phyloP scores from a whole-genome alignment of 1,284 basidiomycete species.

The Hymenochaete sp. region DNA sequence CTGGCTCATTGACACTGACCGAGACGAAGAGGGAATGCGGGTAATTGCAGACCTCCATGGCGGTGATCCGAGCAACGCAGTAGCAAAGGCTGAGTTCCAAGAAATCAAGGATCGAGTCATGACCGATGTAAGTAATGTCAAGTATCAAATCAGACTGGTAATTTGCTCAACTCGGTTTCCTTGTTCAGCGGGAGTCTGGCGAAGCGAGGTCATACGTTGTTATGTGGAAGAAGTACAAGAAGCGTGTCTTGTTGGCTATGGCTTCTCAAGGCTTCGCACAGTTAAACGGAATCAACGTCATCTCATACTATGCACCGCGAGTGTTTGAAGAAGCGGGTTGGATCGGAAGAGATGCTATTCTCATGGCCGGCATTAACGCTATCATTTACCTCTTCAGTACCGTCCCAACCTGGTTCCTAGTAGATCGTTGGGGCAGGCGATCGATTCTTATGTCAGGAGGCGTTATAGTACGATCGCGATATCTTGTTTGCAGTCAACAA shows the following conservation, averaged over 20 bases:
- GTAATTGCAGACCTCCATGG: slow-evolving; percentile 91
- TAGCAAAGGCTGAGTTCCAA: slow-evolving; percentile 78
- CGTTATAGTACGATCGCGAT: slow-evolving; percentile 51
- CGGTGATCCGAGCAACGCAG: slow-evolving; percentile 63
- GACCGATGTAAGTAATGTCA: slow-evolving; percentile 55
- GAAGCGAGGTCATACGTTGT: slow-evolving; percentile 74
- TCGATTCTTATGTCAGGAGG: slow-evolving; percentile 89
- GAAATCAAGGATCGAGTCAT: slow-evolving; percentile 89
- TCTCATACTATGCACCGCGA: slow-evolving; percentile 87
- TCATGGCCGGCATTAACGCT: slow-evolving; percentile 96
- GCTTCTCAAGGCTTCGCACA: slow-evolving; percentile 95
- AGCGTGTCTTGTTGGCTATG: slow-evolving; percentile 92
- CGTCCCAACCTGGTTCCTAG: slow-evolving; percentile 87
- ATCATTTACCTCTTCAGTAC: slow-evolving; percentile 82
- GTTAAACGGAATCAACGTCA: slow-evolving; percentile 89
- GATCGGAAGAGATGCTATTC: slow-evolving; percentile 92
- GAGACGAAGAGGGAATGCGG: slow-evolving; percentile 77
- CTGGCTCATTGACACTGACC: slow-evolving; percentile 88
- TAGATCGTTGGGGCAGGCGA: slow-evolving; percentile 87
- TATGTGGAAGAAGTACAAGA: slow-evolving; percentile 87
- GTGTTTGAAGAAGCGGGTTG: slow-evolving; percentile 95
- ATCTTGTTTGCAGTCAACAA: slow-evolving; percentile 3
- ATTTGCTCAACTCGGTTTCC: slow-evolving; percentile 16
- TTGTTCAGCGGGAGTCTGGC: slow-evolving; percentile 54
- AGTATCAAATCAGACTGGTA: neutral